Evolutionary conservation across 2,329 filamentous ascomycete species (phyloP), one percentile per base, ranked within the genome.

Genomic region (Trichoderma polysporum): DNA sequence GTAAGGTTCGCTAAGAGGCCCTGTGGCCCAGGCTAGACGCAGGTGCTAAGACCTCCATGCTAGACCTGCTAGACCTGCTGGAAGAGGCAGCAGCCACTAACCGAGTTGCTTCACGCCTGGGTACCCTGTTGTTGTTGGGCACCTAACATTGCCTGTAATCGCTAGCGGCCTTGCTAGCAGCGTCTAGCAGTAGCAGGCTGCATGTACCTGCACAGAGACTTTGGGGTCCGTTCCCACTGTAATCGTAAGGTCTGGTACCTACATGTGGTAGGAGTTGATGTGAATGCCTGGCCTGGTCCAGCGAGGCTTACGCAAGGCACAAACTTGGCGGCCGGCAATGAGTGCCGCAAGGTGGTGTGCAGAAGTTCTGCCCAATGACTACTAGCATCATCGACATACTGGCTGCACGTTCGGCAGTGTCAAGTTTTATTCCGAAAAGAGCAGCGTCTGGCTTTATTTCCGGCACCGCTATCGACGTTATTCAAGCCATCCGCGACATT

Each of bases 1-100:
- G 56, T 61, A 61, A 62, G 56, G 47, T 64, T 64, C 61, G 61
- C 61, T 56, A 64, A 15, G 19, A 56, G 50, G 35, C 60, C 50
- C 56, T 56, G 52, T 37, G 19, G 52, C 52, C 39, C 61, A 45
- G 61, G 61, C 50, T 56, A 53, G 39, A 49, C 19, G 29, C 37
- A 47, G 22, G 33, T 3, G 41, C 27, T 61, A 52, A 33, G 19
- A n/a, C n/a, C n/a, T n/a, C n/a, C 29, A 33, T 47, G 58, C 39
- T 47, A 17, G 35, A 5, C 35, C 35, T 60, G 57, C 47, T 52
- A 41, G 59, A 31, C 60, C 35, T 63, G 61, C 61, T 56, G 60
- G 50, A 54, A 47, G n/a, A 45, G 27, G 35, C 35, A 47, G 61
- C 50, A n/a, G n/a, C n/a, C n/a, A 29, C 50, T 47, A 64, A 27